Base-by-base conservation (phyloP, 805 yeast species). In the Schwanniomyces sp. region DNA sequence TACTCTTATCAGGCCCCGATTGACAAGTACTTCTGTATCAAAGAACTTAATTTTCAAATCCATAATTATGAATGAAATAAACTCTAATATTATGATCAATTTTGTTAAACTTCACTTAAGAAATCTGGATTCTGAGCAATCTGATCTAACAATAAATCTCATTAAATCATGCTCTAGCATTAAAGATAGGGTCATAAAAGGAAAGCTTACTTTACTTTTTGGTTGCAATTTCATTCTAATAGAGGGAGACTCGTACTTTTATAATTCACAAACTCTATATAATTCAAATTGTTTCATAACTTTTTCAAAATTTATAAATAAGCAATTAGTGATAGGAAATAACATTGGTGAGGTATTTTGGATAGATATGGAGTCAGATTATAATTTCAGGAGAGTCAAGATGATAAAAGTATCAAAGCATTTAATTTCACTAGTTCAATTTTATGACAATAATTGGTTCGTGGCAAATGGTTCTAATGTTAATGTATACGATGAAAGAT, bases 271-370 rank as follows among this genome's bases (percentile, higher is more conserved):
- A n/a, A 9, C 30, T 14, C 12, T 25, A 12, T 18, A 14, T 39
- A 8, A 39, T 26, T 39, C 30, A 5, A 16, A 26, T 26, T 39
- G 34, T 16, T 32, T 14, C 9, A 40, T 49, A 11, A 45, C 48
- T 1, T 29, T 27, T 14, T 30, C 44, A 6, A 16, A 32, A n/a
- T 29, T 49, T 8, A 25, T 29, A 16, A 27, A 34, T 11, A 24
- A 43, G n/a, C 11, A 34, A 4, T 24, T 49, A 11, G 30, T 39
- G 9, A 27, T 49, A 7, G 48, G 49, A 30, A 49, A 43, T 16
- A 42, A 39, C 17, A 17, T n/a, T 10, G 52, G 52, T 6, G 43
- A 39, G 12, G 36, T 41, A 25, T 42, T 45, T 28, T 17, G 25
- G 17, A 25, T 45, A 4, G 34, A 28, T 9, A 8, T 45, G 10